Evolutionary conservation across 148 eudicot genomes (phyloP), one percentile per base, ranked within the genome.

Genomic region (Camellia sinensis): DNA sequence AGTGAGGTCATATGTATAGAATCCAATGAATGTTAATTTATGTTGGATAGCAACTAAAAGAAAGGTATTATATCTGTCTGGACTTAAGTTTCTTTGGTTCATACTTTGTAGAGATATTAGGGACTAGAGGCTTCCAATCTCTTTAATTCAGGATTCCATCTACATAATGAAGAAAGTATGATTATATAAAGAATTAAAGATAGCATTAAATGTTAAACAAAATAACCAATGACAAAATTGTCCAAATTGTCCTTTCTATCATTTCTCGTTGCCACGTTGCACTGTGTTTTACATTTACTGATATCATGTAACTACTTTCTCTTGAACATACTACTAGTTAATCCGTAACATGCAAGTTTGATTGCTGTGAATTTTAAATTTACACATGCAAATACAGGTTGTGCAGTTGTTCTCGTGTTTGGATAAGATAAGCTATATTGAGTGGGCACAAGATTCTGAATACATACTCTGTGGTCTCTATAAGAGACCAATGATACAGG

Each of bases 371-470:
- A 29, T 18, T 41, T 76, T 44, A 15, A n/a, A 12, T 63, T 13
- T 71, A 11, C 48, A 18, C 64, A 45, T 80, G 22, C 45, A 17
- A 6, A 69, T 78, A 59, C 91, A 96, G 99, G 98, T 96, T 65
- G 91, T 96, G 74, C 99, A 92, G 71, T 81, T 96, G 63, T 96
- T 91, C 84, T 93, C 99, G 13, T 96, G 99, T 76, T 82, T 92
- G 84, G 98, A 96, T 75, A 96, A 92, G 90, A 96, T 96, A 81
- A 91, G 91, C 74, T 96, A 94, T 79, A 90, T 96, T 71, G 94
- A 94, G 71, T 96, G 99, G 99, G 98, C 99, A 46, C 92, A 82
- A 82, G 99, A 96, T 90, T 96, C 99, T 45, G 95, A 96, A 79
- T 94, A 96, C 87, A 88, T 96, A 83, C 88, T 96, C 44, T 96